phyloP scores from a whole-genome alignment of 2,329 filamentous ascomycete genomes.

The Celoporthe dispersa region DNA sequence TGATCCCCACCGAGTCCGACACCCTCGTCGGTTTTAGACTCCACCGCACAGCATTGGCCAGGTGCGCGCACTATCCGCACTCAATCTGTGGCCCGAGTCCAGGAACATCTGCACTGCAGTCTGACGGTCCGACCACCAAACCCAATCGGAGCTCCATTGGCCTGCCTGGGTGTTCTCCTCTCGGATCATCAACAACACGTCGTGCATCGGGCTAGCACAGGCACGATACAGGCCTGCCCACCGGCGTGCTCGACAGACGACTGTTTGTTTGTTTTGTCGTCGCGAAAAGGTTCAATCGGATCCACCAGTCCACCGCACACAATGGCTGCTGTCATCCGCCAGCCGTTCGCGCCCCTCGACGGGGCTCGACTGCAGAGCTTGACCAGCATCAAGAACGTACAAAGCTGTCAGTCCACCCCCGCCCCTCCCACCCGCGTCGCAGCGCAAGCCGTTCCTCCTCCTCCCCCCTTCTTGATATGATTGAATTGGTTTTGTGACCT shows the following conservation, averaged over 20 bases:
- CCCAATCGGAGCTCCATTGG: conserved; percentile 22
- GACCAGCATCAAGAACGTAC: conserved; percentile 77
- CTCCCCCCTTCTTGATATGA: background rate
- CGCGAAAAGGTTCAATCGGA: background rate
- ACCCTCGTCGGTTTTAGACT: conserved; percentile 21
- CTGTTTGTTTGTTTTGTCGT: conserved; percentile 26
- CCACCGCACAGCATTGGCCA: conserved; percentile 22
- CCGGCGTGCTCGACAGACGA: conserved; percentile 13
- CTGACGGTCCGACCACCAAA: conserved; percentile 24
- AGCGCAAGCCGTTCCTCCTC: background rate
- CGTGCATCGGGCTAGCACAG: conserved; percentile 16
- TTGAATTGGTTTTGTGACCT: background rate
- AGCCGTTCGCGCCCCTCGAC: conserved; percentile 77
- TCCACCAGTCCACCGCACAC: conserved; percentile 29
- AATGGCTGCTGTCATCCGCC: conserved; percentile 65
- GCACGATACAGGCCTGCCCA: conserved; percentile 5
- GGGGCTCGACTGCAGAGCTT: conserved; percentile 71
- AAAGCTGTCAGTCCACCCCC: conserved; percentile 63
- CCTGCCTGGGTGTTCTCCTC: conserved; percentile 17
- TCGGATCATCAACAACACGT: conserved; percentile 11
- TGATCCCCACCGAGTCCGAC: conserved; percentile 22
- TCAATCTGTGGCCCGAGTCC: conserved; percentile 21
- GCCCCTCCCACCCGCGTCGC: background rate
- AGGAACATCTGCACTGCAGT: conserved; percentile 27
- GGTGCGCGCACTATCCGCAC: conserved; percentile 21